A percentile compares a stretch with the other conserved stretches of the same genome.
Conservation (phyloP, 2,329 filamentous ascomycete genomes). For the Neonectria magnoliae region DNA sequence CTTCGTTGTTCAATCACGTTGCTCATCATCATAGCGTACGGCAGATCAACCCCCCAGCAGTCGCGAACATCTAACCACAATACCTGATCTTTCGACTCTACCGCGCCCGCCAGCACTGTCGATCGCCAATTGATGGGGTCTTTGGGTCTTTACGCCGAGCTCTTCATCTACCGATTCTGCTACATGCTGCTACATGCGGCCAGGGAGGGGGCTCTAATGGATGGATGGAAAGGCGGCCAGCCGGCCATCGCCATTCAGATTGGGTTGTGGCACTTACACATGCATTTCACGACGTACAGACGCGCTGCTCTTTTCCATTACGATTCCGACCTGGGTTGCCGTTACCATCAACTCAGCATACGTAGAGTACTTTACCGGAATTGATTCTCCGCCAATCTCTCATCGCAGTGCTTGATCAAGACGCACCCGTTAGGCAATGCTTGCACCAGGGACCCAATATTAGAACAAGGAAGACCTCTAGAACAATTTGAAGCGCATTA, state of each 20-base stretch:
- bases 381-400: not conserved
- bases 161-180: not conserved
- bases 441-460: not conserved
- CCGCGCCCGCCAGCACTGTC: not conserved
- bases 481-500: not conserved
- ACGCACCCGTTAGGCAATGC: not conserved
- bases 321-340: not conserved
- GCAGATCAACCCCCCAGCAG: not conserved
- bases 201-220: no score
- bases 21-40: not conserved
- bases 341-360: not conserved
- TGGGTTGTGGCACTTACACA: not conserved
- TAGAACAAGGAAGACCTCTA: not conserved
- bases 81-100: slow-evolving; percentile 5
- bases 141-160: not conserved
- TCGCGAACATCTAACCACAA: not conserved
- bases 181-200: not conserved
- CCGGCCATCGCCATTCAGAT: not conserved
- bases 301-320: not conserved
- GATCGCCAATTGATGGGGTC: not conserved
- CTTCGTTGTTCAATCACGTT: not conserved
- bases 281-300: not conserved
- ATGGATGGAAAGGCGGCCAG: not conserved
- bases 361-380: not conserved
- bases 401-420: not conserved